Evolutionary conservation across 176 grass and related monocot genomes (phyloP).

Genomic region (Oryza meyeriana): DNA sequence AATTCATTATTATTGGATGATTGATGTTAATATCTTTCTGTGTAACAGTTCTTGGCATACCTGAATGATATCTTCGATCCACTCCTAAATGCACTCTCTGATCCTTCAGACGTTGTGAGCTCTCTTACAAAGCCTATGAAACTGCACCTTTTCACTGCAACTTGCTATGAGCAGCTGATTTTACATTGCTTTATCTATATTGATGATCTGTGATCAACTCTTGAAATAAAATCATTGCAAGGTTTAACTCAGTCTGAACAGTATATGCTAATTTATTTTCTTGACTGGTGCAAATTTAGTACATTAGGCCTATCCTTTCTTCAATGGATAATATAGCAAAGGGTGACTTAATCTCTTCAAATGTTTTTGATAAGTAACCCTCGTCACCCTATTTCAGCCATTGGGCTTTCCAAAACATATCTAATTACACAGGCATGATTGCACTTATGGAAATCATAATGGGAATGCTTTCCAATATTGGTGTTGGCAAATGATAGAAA

Average conservation of each 20-base stretch:
- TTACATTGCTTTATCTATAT: conserved; percentile 6
- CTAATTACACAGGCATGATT: neutral
- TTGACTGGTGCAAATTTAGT: conserved; percentile 8
- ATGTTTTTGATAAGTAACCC: conserved; percentile 9
- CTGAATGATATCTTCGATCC: conserved; percentile 79
- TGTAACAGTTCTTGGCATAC: conserved; percentile 84
- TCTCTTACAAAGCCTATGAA: conserved; percentile 27
- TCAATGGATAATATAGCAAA: neutral
- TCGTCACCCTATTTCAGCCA: neutral
- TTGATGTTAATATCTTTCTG: conserved; percentile 28
- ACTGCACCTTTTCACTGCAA: conserved; percentile 11
- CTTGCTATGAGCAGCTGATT: conserved; percentile 4
- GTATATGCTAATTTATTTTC: conserved; percentile 11
- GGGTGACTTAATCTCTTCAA: neutral
- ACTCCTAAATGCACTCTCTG: conserved; percentile 87
- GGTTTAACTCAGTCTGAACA: conserved; percentile 1
- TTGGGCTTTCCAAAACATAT: neutral
- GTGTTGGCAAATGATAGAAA: neutral
- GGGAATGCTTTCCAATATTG: neutral
- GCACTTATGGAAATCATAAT: conserved; percentile 11
- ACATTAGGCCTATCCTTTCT: neutral
- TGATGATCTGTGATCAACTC: conserved; percentile 1
- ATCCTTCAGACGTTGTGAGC: conserved; percentile 86
- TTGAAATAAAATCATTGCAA: conserved; percentile 18
- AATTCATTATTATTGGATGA: conserved; percentile 21